These are phyloP conservation scores for Schrenkiella parvula DNA, from an alignment of 345 rosid genomes.

Conservation along the genomic window DNA sequence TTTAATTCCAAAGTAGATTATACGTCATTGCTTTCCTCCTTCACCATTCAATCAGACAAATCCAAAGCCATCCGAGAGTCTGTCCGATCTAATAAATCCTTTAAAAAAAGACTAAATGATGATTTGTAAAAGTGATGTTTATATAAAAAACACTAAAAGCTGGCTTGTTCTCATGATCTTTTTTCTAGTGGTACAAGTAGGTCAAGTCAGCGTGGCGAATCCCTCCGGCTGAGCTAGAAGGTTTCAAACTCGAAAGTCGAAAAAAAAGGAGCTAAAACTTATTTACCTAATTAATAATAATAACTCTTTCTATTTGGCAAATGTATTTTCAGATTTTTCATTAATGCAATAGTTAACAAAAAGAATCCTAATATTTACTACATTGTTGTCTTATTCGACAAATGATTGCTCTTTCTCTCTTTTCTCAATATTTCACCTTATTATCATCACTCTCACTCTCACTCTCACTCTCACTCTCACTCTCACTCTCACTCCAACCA, in stretches of 20 bases:
- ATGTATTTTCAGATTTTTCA: not conserved
- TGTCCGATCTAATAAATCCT: not conserved
- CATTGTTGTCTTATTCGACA: not conserved
- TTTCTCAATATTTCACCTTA: not conserved
- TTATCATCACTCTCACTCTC: not conserved
- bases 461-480: not conserved
- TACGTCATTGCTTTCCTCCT: constrained; percentile 1
- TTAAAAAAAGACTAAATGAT: not conserved
- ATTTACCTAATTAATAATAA: not conserved
- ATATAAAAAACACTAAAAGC: not conserved
- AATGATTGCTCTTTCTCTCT: constrained; percentile 1
- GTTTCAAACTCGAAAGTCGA: not conserved
- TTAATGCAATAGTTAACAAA: not conserved
- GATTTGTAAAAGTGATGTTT: too few species aligned
- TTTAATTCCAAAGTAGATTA: not conserved
- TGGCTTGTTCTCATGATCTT: not conserved
- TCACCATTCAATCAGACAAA: not conserved
- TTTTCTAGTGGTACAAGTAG: not conserved
- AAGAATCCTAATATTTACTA: not conserved
- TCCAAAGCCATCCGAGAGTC: not conserved
- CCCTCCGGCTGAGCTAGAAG: not conserved
- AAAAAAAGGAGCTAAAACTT: not conserved
- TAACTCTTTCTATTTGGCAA: not conserved
- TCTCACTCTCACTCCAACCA: constrained; percentile 6
- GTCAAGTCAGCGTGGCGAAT: not conserved